A percentile compares a stretch with the other conserved stretches of the same genome.
phyloP scores from a whole-genome alignment of 2,329 filamentous ascomycete genomes.

The Ophidiomyces ophidiicola region DNA sequence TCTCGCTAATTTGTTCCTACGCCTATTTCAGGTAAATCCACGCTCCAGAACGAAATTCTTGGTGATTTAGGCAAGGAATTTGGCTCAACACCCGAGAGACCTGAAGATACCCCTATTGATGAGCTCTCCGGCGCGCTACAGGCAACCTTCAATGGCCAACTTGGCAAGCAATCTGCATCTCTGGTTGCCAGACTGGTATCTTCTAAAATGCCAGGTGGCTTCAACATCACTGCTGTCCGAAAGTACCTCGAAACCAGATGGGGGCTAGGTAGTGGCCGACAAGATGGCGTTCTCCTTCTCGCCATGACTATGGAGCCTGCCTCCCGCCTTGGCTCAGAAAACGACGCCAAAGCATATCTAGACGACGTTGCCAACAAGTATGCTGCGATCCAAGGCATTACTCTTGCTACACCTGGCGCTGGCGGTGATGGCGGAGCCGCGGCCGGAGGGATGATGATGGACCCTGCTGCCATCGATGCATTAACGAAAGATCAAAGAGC shows the following conservation, averaged over 20 bases:
- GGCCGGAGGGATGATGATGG: conserved; percentile 94
- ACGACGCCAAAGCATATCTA: conserved; percentile 82
- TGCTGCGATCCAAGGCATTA: conserved; percentile 70
- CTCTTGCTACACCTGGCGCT: conserved; percentile 58
- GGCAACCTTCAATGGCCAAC: conserved; percentile 94
- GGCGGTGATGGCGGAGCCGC: conserved; percentile 60
- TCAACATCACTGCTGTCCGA: conserved; percentile 91
- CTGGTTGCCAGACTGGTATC: conserved; percentile 90
- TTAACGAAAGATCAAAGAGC: conserved; percentile 93
- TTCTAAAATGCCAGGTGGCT: conserved; percentile 98
- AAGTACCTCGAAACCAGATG: conserved; percentile 93
- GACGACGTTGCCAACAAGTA: conserved; percentile 86
- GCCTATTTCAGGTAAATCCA: conserved; percentile 69
- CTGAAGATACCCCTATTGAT: conserved; percentile 91
- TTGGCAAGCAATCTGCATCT: conserved; percentile 91
- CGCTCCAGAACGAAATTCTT: conserved; percentile 94
- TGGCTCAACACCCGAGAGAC: conserved; percentile 93
- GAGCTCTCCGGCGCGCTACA: conserved; percentile 94
- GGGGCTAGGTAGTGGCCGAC: conserved; percentile 74
- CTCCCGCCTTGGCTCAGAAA: conserved; percentile 74
- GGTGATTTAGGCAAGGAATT: conserved; percentile 98
- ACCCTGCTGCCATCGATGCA: conserved; percentile 90
- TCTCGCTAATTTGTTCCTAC: conserved; percentile 9
- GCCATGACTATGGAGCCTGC: conserved; percentile 88
- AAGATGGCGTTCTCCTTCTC: conserved; percentile 79